Percentiles rank a stretch among this genome's conserved stretches.
These are phyloP conservation scores for Pelagophyceae sp. DNA, from an alignment of 352 stramenopile species.

Conservation along the genomic window DNA sequence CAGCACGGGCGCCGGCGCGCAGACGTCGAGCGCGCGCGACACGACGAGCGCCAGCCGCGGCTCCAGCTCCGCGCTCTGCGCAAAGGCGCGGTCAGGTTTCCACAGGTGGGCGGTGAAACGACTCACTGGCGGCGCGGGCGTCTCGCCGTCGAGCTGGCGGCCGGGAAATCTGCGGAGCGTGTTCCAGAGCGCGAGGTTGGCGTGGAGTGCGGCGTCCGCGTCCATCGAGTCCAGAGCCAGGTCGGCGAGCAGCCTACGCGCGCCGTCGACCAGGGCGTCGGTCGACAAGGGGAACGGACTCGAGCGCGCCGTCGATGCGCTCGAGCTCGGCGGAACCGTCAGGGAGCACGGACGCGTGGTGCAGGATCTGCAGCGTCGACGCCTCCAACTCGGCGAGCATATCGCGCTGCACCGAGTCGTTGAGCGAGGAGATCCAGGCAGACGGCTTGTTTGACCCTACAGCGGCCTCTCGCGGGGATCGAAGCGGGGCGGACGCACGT, in stretches of 20 bases:
- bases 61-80: neutral
- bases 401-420: conserved; percentile 5
- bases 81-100: too few species aligned
- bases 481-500: too few species aligned
- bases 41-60: neutral
- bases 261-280: too few species aligned
- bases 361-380: neutral
- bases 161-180: neutral
- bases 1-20: neutral
- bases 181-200: neutral
- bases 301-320: neutral
- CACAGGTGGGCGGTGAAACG: too few species aligned
- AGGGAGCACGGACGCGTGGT: neutral
- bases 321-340: neutral
- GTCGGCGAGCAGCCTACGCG: neutral
- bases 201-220: conserved; percentile 13
- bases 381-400: neutral
- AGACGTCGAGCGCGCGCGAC: neutral
- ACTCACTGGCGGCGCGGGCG: too few species aligned
- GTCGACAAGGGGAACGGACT: too few species aligned
- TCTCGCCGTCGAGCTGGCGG: too few species aligned
- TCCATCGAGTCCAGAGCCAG: neutral
- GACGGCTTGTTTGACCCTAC: too few species aligned
- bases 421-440: neutral
- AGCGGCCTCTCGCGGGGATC: too few species aligned